phyloP scores from a whole-genome alignment of 2,329 filamentous ascomycete genomes.

The Biscogniauxia sp. region DNA sequence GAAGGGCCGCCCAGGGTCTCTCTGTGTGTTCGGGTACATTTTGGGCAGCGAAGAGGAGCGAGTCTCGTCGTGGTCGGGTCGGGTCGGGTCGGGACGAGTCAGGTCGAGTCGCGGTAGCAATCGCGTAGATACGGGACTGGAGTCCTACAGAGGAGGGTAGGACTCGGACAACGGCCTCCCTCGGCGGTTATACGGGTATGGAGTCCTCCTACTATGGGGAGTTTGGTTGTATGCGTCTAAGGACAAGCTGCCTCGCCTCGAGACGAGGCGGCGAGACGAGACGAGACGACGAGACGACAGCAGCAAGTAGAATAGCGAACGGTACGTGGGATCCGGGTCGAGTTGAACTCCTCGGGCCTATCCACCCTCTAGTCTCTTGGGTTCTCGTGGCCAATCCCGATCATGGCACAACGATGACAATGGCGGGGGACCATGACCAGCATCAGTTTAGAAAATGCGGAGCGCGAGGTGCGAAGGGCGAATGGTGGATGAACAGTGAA shows the following conservation, averaged over 20 bases:
- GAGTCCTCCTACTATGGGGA: neutral
- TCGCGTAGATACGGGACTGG: neutral
- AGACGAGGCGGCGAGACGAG: neutral
- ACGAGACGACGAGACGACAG: neutral
- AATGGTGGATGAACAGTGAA: neutral
- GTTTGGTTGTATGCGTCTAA: no score
- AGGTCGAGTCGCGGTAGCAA: constrained; percentile 5
- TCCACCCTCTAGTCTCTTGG: neutral
- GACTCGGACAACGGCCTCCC: no score
- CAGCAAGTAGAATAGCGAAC: neutral
- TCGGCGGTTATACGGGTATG: neutral
- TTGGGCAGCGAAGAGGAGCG: constrained; percentile 23
- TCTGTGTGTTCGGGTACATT: constrained; percentile 57
- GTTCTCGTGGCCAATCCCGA: neutral
- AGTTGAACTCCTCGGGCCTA: neutral
- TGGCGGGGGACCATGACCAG: neutral
- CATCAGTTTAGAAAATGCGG: neutral
- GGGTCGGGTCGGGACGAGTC: constrained; percentile 6
- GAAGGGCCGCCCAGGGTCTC: constrained; percentile 53
- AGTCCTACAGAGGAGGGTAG: no score
- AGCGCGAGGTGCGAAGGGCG: no score
- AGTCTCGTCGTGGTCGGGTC: constrained; percentile 11
- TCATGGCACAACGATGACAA: neutral
- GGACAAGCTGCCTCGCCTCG: neutral
- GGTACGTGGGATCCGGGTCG: neutral